phyloP scores from a whole-genome alignment of 192 early-diverging fungal species.

The Umbelopsis sp. region DNA sequence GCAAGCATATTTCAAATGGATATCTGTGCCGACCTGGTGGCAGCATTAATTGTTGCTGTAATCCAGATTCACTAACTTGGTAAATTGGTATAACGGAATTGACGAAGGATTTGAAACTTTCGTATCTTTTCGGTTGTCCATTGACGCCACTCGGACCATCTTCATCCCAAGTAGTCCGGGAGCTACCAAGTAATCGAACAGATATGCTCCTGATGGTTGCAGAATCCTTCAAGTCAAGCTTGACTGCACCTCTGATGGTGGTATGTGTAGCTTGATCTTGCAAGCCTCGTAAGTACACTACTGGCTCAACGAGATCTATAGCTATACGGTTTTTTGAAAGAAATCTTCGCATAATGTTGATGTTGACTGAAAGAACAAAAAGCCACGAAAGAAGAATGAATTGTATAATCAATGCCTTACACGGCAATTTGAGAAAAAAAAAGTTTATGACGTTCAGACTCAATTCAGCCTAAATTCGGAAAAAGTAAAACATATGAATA shows the following conservation, averaged over 20 bases:
- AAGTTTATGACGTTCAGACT: conserved; percentile 7
- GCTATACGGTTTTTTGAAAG: background rate
- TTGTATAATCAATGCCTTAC: background rate
- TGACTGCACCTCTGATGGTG: conserved; percentile 1
- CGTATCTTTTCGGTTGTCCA: conserved; percentile 1
- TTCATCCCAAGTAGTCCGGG: conserved; percentile 1
- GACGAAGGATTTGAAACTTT: conserved; percentile 2
- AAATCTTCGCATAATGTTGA: background rate
- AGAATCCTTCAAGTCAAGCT: background rate
- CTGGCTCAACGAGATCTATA: conserved; percentile 8
- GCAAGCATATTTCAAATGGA: conserved; percentile 11
- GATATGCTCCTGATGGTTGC: background rate
- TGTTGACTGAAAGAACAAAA: background rate
- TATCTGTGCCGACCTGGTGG: background rate
- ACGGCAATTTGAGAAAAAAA: background rate
- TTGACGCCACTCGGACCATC: background rate
- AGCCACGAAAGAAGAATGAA: background rate
- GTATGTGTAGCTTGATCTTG: background rate
- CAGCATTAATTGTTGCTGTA: background rate
- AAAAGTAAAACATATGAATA: background rate
- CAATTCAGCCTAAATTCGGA: background rate
- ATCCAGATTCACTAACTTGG: background rate
- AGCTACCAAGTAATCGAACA: background rate
- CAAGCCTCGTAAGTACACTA: conserved; percentile 2
- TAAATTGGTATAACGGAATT: conserved; percentile 7